Evolutionary conservation across 2,329 filamentous ascomycete species (phyloP).

Genomic region (Metarhizium robertsii): DNA sequence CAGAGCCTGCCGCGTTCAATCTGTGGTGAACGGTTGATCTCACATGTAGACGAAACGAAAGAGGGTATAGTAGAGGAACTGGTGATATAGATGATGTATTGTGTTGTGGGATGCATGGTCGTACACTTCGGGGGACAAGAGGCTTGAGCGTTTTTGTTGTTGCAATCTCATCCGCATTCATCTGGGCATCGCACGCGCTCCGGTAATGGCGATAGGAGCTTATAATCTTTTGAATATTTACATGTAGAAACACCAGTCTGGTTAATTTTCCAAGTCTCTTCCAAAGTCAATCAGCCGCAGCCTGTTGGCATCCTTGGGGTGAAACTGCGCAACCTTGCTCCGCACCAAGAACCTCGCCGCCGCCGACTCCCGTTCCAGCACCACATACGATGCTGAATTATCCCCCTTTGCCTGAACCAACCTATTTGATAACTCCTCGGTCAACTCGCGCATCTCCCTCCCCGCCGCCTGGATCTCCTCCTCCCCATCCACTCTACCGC

Average conservation of each 20-base stretch:
- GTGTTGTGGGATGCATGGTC: not conserved
- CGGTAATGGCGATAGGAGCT: too few species aligned
- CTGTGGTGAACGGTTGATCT: not conserved
- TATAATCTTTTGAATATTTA: too few species aligned
- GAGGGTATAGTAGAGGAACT: not conserved
- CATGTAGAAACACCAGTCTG: not conserved
- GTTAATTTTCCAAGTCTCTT: conserved; percentile 47
- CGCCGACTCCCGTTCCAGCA: conserved; percentile 49
- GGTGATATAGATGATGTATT: not conserved
- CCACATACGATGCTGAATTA: conserved; percentile 47
- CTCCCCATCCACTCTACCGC: conserved; percentile 18
- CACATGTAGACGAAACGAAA: not conserved
- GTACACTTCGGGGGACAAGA: not conserved
- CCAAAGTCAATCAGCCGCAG: conserved; percentile 56
- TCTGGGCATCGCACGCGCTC: too few species aligned
- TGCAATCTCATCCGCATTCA: too few species aligned
- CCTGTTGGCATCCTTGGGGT: conserved; percentile 51
- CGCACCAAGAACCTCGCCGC: conserved; percentile 54
- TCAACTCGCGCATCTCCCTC: conserved; percentile 49
- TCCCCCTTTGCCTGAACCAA: conserved; percentile 45
- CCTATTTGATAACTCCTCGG: conserved; percentile 51
- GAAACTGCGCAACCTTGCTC: conserved; percentile 57
- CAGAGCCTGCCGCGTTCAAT: not conserved
- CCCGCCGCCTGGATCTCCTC: conserved; percentile 42
- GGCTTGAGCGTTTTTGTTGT: not conserved